Evolutionary conservation across 2,329 filamentous ascomycete genomes (phyloP), one percentile per base, ranked within the genome.

Genomic region (Stachybotrys elegans): DNA sequence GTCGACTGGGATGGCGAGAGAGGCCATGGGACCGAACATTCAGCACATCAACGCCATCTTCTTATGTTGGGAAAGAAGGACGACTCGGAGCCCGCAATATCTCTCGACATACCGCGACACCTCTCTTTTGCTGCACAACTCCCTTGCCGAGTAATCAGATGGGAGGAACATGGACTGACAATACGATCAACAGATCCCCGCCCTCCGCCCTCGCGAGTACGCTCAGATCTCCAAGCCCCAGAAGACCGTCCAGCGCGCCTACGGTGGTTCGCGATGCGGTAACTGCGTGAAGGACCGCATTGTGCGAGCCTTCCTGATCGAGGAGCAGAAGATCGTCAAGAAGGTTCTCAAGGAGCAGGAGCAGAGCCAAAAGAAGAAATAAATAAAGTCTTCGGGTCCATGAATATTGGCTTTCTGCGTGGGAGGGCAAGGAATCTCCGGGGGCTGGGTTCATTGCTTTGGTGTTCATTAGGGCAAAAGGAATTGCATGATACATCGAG

Each of bases 321-420:
- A 98, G 81, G 93, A 98, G 84, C 93, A 98, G 83, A 98, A 98
- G 88, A 97, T 98, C 65, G 93, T 98, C 76, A 98, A 98, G 90
- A 98, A 98, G 88, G 93, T 98, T 65, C 83, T 97, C 71, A 96
- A 96, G 87, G 92, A 97, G 82, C 88, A 95, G 78, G 86, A 88
- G 79, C 86, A 72, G 66, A 69, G 74, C 65, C 71, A 76, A 63
- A 83, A 78, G 73, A 82, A 81, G 78, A 82, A 82, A 76, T 82
- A 87, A 81, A 78, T 56, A 74, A 43, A 44, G 53, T 55, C n/a
- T n/a, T n/a, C n/a, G n/a, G n/a, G n/a, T n/a, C n/a, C n/a, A n/a
- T n/a, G n/a, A n/a, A 56, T 51, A 48, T 56, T 57, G 57, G 53
- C 56, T 62, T 59, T 59, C 55, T 63, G 54, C 57, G 61, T 56